Evolutionary conservation across 495 filamentous ascomycete species (phyloP), one percentile per base, ranked within the genome.

Genomic region (Xylaria palmicola): DNA sequence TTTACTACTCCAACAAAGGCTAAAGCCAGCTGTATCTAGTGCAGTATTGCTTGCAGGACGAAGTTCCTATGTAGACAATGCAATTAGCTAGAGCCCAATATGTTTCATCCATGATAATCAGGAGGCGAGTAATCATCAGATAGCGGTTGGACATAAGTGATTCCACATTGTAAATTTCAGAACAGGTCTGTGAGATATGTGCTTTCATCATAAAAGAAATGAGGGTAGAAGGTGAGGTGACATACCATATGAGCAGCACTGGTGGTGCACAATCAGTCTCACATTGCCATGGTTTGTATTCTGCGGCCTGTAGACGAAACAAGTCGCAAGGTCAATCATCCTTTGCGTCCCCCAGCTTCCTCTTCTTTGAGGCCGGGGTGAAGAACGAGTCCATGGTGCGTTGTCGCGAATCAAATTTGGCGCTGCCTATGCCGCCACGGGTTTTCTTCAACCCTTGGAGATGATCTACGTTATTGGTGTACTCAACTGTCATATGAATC

Each of bases 181-280:
- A 87, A 86, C 88, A 90, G 88, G 88, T 90, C 88, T 90, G 86
- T 88, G 86, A 84, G 84, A 81, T 81, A 81, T 83, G 75, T 76
- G 66, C 74, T 73, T 81, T 88, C 85, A 88, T 88, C 85, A 86
- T 83, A 65, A 72, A 73, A 75, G 56, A 45, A 22, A 19, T 12
- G 51, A 45, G 13, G n/a, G 52, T 52, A 49, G 63, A 24, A 15
- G 56, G 65, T 59, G 61, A 65, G 48, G 64, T 36, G 3, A 74
- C 74, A 47, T 77, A 79, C 73, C 62, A 62, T 64, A 19, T 34
- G 26, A 6, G 13, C 22, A 19, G 24, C 6, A 39, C 30, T 3
- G 6, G n/a, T 7, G 24, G 13, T 24, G 32, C 10, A 24, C n/a
- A n/a, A n/a, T n/a, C n/a, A n/a, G n/a, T n/a, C n/a, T n/a, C n/a